phyloP scores from a whole-genome alignment of 2,329 filamentous ascomycete genomes.

The Samsoniella hepiali region DNA sequence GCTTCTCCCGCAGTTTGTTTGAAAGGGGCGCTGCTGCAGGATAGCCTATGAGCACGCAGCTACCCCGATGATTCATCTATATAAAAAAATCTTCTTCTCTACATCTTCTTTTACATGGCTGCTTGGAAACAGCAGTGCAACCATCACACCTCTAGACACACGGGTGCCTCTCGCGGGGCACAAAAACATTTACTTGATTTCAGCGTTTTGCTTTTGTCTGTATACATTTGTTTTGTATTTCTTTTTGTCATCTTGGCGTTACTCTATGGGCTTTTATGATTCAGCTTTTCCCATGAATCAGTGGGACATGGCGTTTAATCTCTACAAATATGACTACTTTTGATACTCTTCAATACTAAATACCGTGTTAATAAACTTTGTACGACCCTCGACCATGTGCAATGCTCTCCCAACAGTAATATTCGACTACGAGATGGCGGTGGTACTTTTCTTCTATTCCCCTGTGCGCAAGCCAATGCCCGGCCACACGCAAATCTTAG shows the following conservation, averaged over 20 bases:
- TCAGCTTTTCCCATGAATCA: too few species aligned
- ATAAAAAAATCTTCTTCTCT: too few species aligned
- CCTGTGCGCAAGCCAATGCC: too few species aligned
- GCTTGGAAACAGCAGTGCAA: not conserved
- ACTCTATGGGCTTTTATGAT: not conserved
- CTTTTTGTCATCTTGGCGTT: not conserved
- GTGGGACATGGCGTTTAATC: not conserved
- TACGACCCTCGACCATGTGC: not conserved
- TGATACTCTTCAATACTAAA: not conserved
- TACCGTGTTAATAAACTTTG: not conserved
- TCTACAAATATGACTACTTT: not conserved
- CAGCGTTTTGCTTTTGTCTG: not conserved
- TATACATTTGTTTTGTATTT: not conserved
- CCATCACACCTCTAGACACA: too few species aligned
- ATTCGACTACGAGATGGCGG: too few species aligned
- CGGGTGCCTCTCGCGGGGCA: not conserved
- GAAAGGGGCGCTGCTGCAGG: not conserved
- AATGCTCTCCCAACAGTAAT: not conserved
- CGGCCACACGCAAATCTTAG: too few species aligned
- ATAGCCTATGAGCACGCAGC: not conserved
- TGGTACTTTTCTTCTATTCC: too few species aligned
- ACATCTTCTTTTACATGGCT: not conserved
- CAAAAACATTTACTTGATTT: not conserved
- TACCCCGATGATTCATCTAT: not conserved
- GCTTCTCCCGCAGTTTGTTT: not conserved